phyloP scores from a whole-genome alignment of 768 basidiomycete species.

The Calocera viscosa region DNA sequence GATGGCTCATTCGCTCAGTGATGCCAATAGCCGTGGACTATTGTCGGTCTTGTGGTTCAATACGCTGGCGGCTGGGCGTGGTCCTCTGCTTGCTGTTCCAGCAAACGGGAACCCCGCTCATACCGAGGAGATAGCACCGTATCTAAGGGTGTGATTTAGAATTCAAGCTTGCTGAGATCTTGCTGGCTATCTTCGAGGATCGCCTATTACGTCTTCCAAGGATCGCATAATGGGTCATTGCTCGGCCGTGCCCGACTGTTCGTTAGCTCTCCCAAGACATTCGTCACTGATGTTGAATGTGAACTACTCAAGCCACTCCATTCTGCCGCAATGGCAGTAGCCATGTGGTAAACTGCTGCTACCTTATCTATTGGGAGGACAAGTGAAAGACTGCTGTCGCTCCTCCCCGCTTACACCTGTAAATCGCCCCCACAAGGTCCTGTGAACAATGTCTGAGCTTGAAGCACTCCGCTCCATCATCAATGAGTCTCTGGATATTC shows the following conservation, averaged over 20 bases:
- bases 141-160: background rate
- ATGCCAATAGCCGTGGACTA: background rate
- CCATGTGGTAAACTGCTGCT: background rate
- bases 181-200: background rate
- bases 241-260: background rate
- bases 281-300: background rate
- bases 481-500: background rate
- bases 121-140: background rate
- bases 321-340: background rate
- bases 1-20: too few species aligned
- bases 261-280: background rate
- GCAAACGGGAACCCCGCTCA: background rate
- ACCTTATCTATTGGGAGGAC: background rate
- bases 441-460: constrained; percentile 1
- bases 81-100: background rate
- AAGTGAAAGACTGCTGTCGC: background rate
- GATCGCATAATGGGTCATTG: background rate
- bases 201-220: background rate
- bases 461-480: background rate
- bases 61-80: background rate
- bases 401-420: background rate
- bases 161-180: background rate
- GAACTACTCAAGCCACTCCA: background rate
- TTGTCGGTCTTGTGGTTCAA: background rate
- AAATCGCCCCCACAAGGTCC: background rate